Evolutionary conservation across 805 yeast species (phyloP), one percentile per base, ranked within the genome.

Genomic region (Ascoidea tarda): DNA sequence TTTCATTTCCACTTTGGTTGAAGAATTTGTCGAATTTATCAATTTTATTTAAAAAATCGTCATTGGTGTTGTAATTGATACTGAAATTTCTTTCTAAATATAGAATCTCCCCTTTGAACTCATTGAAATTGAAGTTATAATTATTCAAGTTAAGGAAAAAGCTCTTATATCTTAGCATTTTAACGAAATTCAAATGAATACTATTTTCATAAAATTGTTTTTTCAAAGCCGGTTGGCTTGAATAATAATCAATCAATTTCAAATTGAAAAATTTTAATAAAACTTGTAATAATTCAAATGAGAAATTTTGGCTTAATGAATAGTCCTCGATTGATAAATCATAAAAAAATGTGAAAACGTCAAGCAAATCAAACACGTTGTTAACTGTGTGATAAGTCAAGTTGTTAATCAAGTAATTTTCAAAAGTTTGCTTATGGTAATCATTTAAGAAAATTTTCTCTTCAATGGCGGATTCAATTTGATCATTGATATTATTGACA

Each of bases 151-250:
- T 33, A 12, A 54, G 48, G 14, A 52, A 33, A 32, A 52, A 52
- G 5, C 16, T 32, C 44, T 54, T 54, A 42, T 16, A 52, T n/a
- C 57, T n/a, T 16, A 52, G 31, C 16, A 33, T 52, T 44, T 50
- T 49, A 6, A 52, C 16, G 31, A 50, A 50, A 16, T n/a, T 16
- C 8, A 32, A 6, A 31, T 52, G 53, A 32, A 50, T 48, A 5
- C n/a, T n/a, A 28, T 45, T 47, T 28, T 50, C 51, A 50, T 54
- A 54, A 12, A 6, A 38, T 12, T n/a, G 21, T 16, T 10, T 46
- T 10, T 16, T 46, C 16, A 6, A 32, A 12, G 32, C 14, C 5
- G 14, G 8, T 38, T 38, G 44, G 14, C 4, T 38, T 38, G 44
- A 38, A 38, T 38, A 38, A 38, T 38, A 14, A 38, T 32, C 46